A percentile compares a stretch with the other conserved stretches of the same genome.
Conservation (phyloP, 2,329 filamentous ascomycete genomes). For the Fusarium ramigenum region DNA sequence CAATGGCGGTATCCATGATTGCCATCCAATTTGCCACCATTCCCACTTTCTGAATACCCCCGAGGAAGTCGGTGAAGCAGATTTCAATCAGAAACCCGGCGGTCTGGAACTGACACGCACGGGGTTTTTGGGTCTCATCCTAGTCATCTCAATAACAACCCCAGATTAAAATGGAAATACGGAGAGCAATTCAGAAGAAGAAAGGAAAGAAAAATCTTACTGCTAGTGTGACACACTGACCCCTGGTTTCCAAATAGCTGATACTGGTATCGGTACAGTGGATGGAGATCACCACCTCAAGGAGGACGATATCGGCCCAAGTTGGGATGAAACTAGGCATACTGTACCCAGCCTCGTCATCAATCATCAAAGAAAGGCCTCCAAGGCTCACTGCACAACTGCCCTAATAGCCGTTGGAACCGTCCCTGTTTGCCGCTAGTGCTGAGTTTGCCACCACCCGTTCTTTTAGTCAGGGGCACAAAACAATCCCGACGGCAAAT, state of each 20-base stretch:
- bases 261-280: background rate
- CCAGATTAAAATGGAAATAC: conserved; percentile 34
- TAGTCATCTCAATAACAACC: conserved; percentile 27
- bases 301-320: background rate
- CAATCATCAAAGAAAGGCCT: background rate
- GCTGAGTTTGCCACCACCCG: conserved; percentile 41
- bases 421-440: conserved; percentile 36
- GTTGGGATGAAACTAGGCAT: conserved; percentile 8
- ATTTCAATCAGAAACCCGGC: conserved; percentile 28
- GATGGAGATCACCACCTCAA: background rate
- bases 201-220: conserved; percentile 19
- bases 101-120: conserved; percentile 33
- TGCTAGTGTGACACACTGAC: conserved; percentile 13
- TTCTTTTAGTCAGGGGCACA: conserved; percentile 41
- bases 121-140: conserved; percentile 13
- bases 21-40: conserved; percentile 35
- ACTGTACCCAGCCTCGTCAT: conserved; percentile 23
- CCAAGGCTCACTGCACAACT: background rate
- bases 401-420: conserved; percentile 38
- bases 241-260: conserved; percentile 5
- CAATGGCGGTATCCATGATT: conserved; percentile 7
- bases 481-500: background rate
- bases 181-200: conserved; percentile 21
- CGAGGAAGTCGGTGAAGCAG: conserved; percentile 38
- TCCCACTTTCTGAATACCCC: conserved; percentile 12